Evolutionary conservation across 2,329 filamentous ascomycete genomes (phyloP), one percentile per base, ranked within the genome.

Genomic region (Didymella pomorum): DNA sequence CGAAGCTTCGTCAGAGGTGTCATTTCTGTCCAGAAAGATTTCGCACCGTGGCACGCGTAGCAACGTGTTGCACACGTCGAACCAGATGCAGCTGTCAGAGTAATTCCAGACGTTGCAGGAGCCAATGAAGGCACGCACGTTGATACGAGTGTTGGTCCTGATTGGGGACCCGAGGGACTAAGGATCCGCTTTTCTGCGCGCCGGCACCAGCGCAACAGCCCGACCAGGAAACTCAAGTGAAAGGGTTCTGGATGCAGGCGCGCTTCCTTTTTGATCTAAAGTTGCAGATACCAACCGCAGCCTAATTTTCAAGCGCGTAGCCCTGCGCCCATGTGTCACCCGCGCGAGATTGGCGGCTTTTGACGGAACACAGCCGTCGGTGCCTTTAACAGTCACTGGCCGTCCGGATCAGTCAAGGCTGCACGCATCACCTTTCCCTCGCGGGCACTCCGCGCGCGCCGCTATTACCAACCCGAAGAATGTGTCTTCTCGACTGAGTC

Each of bases 361-460:
- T 46, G 58, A 48, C 53, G 52, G 57, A 57, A 55, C 51, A 58
- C 54, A 39, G 41, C 51, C 52, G 26, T 57, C 29, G 45, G 26
- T 56, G 45, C 58, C 50, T 69, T 55, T 63, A 66, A 65, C 60
- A 66, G 61, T 53, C 49, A 35, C 55, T 59, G 50, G 52, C 58
- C 52, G 47, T 67, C 62, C 64, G 55, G 53, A 49, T 58, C 41
- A 57, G 47, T 64, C 54, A 51, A 66, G 44, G 53, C 56, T 63
- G 55, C 31, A 56, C 58, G 31, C 50, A 53, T 59, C 54, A 56
- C 55, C 31, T 49, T 64, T 60, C 55, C 31, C 26, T 58, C 65
- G 67, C 62, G 59, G 57, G 33, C 56, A 53, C 35, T 61, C 52
- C 54, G 62, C 60, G 42, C 64, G 62, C 53, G 59, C 63, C 60